Evolutionary conservation across 352 stramenopile genomes (phyloP), one percentile per base, ranked within the genome.

Genomic region (Phytophthora ohioensis): DNA sequence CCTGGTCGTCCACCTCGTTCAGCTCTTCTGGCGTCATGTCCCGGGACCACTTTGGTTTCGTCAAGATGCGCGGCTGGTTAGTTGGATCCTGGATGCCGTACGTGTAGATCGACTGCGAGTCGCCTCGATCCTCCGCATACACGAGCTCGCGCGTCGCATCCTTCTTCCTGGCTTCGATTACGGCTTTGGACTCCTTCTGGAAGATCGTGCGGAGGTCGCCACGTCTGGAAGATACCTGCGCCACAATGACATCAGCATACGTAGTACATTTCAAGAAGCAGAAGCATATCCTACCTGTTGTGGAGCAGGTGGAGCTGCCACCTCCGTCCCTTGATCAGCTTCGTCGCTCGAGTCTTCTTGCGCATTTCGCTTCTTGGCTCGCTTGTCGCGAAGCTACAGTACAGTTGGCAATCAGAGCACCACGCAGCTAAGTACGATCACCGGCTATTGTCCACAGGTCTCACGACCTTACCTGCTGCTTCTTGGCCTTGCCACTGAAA

Each of bases 401-500:
- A 53, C 42, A 68, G 48, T 53, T 46, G 34, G 41, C 56, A 60
- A 41, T 31, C 10, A 56, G 7, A 46, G 46, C 67, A 57, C 17
- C 17, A 8, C 30, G 41, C 12, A 57, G 3, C 32, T 60, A 45
- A 59, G 47, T 58, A 39, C 39, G 48, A 42, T 3, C 21, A 43
- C 6, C 4, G 10, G 41, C 39, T 60, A 34, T 30, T 34, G 39
- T 38, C 15, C 27, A 57, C 3, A 46, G 7, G 5, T 7, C 34
- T 12, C 31, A n/a, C 13, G 7, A 0, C 2, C 32, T 32, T 30
- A 91, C 87, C 82, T 95, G 88, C 64, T 93, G 85, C 78, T 95
- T 95, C 84, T 95, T 95, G 64, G 85, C 86, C 62, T 95, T 95
- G 67, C 85, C 87, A 59, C 86, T 94, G 62, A 95, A 95, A n/a